Evolutionary conservation across 2,329 filamentous ascomycete species (phyloP).

Genomic region (Magnaporthales sp.): DNA sequence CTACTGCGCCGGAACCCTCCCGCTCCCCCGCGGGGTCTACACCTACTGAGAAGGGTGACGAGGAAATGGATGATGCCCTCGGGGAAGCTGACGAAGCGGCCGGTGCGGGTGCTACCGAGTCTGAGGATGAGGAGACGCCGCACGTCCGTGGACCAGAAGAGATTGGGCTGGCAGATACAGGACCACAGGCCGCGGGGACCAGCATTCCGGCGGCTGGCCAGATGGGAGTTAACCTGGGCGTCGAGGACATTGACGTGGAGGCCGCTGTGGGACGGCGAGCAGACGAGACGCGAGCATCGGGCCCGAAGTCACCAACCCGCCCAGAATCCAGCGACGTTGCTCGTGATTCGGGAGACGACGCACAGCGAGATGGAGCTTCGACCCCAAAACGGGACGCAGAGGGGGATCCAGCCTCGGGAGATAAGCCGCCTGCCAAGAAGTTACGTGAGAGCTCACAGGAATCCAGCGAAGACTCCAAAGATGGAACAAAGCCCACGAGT

Average conservation of each 20-base stretch:
- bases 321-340: neutral
- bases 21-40: neutral
- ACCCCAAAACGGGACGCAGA: conserved; percentile 48
- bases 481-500: conserved; percentile 6
- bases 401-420: conserved; percentile 28
- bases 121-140: conserved; percentile 50
- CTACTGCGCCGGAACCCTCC: conserved; percentile 16
- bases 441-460: conserved; percentile 31
- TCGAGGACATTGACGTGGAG: conserved; percentile 50
- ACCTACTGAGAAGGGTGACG: conserved; percentile 5
- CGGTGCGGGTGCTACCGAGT: conserved; percentile 20
- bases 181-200: conserved; percentile 50
- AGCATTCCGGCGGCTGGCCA: conserved; percentile 26
- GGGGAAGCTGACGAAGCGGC: conserved; percentile 12
- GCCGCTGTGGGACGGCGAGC: conserved; percentile 49
- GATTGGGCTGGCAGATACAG: conserved; percentile 80
- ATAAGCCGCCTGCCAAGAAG: conserved; percentile 34
- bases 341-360: neutral
- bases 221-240: conserved; percentile 28
- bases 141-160: conserved; percentile 79
- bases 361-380: conserved; percentile 18
- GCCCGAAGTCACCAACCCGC: conserved; percentile 7
- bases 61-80: neutral
- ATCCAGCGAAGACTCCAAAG: conserved; percentile 9
- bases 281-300: conserved; percentile 12